Base-by-base conservation (phyloP, 2,329 filamentous ascomycete species). In the Exophiala mesophila region DNA sequence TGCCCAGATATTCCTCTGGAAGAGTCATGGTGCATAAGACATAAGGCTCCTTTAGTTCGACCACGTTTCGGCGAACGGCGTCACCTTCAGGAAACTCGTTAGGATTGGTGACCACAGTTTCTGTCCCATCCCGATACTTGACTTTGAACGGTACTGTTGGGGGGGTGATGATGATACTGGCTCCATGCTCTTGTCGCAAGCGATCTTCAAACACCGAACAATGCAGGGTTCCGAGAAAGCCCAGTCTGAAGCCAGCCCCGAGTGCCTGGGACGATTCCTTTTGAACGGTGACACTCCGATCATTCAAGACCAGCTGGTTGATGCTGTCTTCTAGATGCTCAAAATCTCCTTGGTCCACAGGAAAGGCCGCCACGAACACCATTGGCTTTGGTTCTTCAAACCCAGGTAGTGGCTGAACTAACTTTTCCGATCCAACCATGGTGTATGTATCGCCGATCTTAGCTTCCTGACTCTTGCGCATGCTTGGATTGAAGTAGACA, bases 141-240 rank as follows among this genome's bases (percentile, higher is more conserved):
- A 97, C 76, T 62, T 89, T 94, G 57, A 90, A 94, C 3, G 92
- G 89, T 9, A 98, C 92, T 0, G 87, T 90, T 0, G 92, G 92
- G 26, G 94, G 90, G 0, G 92, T 98, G 61, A 98, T 92, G 65
- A 98, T 96, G 60, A 98, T 88, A 58, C 82, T 92, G 2, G 86
- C 85, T 4, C 90, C 92, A 58, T 98, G 89, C 63, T 98, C 92
- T 64, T 96, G 88, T 31, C 88, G 81, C 39, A 98, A 69, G 1
- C 92, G 85, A 64, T 98, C 92, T 65, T 98, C 89, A 57, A 98
- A 98, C 3, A 98, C 92, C n/a, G 89, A 97, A 67, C 92, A 97
- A 63, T 98, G 92, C 35, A 98, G 71, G 9, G 89, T 97, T n/a
- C 92, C 92, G 3, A 98, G 68, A 59, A 98, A 98, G 0, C 92